Evolutionary conservation across 768 basidiomycete species (phyloP).

Genomic region (Tulasnella sp.): DNA sequence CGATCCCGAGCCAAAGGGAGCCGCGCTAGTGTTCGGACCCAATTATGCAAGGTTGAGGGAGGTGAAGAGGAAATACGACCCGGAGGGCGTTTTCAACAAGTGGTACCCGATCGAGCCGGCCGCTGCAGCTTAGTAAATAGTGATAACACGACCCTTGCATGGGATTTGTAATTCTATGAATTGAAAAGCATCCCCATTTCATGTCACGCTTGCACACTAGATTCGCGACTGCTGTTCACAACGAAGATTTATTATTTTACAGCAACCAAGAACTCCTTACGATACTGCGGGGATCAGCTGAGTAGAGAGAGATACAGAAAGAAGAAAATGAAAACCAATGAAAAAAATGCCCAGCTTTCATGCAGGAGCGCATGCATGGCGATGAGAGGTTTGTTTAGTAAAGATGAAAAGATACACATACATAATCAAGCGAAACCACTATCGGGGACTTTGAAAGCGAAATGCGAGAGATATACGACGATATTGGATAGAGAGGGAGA

Average conservation of each 20-base stretch:
- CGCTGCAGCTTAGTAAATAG: too few relatives aligned
- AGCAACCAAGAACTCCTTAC: background rate
- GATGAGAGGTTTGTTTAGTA: too few relatives aligned
- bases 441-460: background rate
- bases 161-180: too few relatives aligned
- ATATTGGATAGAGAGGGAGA: background rate
- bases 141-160: too few relatives aligned
- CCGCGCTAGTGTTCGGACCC: background rate
- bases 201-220: too few relatives aligned
- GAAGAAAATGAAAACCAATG: background rate
- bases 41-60: background rate
- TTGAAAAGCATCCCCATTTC: too few relatives aligned
- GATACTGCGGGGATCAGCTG: background rate
- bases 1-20: background rate
- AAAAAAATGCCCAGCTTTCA: too few relatives aligned
- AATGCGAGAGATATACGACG: background rate
- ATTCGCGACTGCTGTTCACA: background rate
- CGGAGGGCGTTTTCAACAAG: slow-evolving; percentile 15
- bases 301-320: background rate
- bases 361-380: too few relatives aligned
- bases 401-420: background rate
- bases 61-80: slow-evolving; percentile 14
- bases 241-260: background rate
- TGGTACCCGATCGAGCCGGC: slow-evolving; percentile 17
- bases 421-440: background rate